A percentile compares a stretch with the other conserved stretches of the same genome.
Evolutionary conservation across 106 monocot species (phyloP).

Genomic region (Platanthera zijinensis): DNA sequence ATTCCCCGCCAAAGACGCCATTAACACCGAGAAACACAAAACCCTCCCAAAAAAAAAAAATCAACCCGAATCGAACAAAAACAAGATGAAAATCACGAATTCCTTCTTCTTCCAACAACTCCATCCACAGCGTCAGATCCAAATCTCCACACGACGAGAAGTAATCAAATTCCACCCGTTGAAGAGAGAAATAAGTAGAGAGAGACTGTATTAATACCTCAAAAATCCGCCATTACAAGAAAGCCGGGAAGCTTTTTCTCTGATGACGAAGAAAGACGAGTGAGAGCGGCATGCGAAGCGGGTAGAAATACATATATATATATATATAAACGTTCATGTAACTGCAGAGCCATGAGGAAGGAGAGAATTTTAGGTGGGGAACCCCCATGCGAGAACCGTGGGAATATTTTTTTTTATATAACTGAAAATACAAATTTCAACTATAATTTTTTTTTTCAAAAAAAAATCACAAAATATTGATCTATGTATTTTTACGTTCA

Average conservation of each 20-base stretch:
- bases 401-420: no score
- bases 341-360: neutral
- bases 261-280: neutral
- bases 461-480: no score
- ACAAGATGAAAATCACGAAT: neutral
- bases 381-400: no score
- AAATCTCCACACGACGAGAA: neutral
- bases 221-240: conserved; percentile 6
- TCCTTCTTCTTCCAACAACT: neutral
- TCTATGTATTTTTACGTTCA: no score
- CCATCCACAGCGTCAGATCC: neutral
- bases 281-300: neutral
- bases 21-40: neutral
- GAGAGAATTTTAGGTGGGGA: no score
- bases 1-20: neutral
- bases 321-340: neutral
- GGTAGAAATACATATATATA: no score
- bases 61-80: neutral
- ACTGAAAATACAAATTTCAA: no score
- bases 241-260: neutral
- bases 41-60: neutral
- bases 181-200: neutral
- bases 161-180: neutral
- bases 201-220: neutral
- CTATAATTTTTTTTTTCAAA: no score